Evolutionary conservation across 768 basidiomycete genomes (phyloP).

Genomic region (Podaxis rugospora): DNA sequence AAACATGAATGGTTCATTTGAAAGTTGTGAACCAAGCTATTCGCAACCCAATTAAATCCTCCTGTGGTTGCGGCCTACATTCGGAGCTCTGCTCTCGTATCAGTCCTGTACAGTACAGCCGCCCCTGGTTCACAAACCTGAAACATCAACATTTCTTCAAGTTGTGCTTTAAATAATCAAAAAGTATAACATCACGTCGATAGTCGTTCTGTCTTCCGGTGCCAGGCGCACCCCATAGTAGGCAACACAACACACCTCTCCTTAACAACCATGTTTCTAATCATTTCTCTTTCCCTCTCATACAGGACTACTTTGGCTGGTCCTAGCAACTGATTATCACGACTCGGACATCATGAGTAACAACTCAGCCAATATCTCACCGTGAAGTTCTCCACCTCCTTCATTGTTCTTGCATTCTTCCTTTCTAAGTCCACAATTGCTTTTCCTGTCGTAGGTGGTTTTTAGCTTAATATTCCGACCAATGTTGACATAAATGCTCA

Average conservation of each 20-base stretch:
- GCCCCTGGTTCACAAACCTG: too few relatives aligned
- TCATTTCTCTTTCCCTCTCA: neutral
- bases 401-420: neutral
- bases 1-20: too few relatives aligned
- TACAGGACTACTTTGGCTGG: neutral
- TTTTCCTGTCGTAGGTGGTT: neutral
- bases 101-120: too few relatives aligned
- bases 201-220: neutral
- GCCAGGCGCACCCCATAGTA: neutral
- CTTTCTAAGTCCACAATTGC: neutral
- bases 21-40: too few relatives aligned
- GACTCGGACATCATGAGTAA: neutral
- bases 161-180: too few relatives aligned
- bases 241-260: neutral
- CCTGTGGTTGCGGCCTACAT: too few relatives aligned
- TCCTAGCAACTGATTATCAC: neutral
- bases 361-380: neutral
- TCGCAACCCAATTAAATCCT: too few relatives aligned
- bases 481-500: neutral
- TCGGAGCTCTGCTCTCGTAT: too few relatives aligned
- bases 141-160: too few relatives aligned
- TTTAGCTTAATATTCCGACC: too few relatives aligned
- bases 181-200: neutral
- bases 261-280: too few relatives aligned
- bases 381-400: constrained; percentile 1